A percentile compares a stretch with the other conserved stretches of the same genome.
Conservation (phyloP, 805 yeast genomes). For the Kazachstania bromeliacearum region DNA sequence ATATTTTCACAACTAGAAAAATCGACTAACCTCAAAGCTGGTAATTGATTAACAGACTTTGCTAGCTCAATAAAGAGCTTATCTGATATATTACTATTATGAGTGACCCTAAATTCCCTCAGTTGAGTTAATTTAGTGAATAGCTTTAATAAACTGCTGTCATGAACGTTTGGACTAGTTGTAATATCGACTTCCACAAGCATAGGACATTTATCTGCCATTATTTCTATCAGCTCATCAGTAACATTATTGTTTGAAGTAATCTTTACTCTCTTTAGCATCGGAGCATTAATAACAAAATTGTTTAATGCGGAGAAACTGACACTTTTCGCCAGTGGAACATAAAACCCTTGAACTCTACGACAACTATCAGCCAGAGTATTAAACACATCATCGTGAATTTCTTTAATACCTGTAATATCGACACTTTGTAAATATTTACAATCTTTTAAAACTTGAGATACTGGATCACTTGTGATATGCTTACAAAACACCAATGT, state of each 20-base stretch:
- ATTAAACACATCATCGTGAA: slow-evolving; percentile 59
- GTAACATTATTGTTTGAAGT: slow-evolving; percentile 60
- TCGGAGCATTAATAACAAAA: slow-evolving; percentile 55
- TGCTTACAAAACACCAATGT: slow-evolving; percentile 74
- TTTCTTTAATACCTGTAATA: slow-evolving; percentile 63
- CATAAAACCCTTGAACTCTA: slow-evolving; percentile 80
- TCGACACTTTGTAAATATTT: slow-evolving; percentile 74
- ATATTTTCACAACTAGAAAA: slow-evolving; percentile 75
- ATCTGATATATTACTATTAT: slow-evolving; percentile 61
- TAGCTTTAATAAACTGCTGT: slow-evolving; percentile 46
- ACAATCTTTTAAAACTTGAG: slow-evolving; percentile 54
- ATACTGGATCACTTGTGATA: slow-evolving; percentile 51
- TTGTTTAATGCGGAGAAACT: slow-evolving; percentile 52
- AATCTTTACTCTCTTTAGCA: slow-evolving; percentile 73
- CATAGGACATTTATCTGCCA: slow-evolving; percentile 65
- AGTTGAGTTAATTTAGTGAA: slow-evolving; percentile 58
- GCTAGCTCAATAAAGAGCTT: slow-evolving; percentile 38
- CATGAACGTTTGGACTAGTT: slow-evolving; percentile 65
- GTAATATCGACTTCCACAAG: slow-evolving; percentile 87
- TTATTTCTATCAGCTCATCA: slow-evolving; percentile 48
- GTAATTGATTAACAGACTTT: slow-evolving; percentile 32
- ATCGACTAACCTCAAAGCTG: slow-evolving; percentile 70
- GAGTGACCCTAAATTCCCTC: slow-evolving; percentile 76
- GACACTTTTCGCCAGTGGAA: slow-evolving; percentile 72
- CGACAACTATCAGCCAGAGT: slow-evolving; percentile 64